Evolutionary conservation across 2,329 filamentous ascomycete genomes (phyloP).

Genomic region (Neopestalotiopsis rosae): DNA sequence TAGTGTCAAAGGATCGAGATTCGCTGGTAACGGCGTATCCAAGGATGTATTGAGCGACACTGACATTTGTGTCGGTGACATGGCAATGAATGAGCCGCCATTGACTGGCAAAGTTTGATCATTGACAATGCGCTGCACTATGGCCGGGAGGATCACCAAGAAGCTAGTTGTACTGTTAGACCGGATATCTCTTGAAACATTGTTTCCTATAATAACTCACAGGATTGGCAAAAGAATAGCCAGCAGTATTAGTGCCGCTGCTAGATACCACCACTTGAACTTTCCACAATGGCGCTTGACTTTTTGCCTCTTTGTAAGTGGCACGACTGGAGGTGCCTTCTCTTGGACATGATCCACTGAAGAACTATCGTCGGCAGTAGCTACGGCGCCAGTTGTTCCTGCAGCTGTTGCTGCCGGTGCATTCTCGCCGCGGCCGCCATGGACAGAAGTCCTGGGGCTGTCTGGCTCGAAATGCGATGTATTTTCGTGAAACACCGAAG

Average conservation of each 20-base stretch:
- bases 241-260: constrained; percentile 45
- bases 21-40: constrained; percentile 42
- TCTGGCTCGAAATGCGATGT: constrained; percentile 31
- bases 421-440: constrained; percentile 25
- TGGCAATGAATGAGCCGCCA: constrained; percentile 39
- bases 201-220: constrained; percentile 37
- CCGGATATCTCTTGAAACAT: neutral
- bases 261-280: constrained; percentile 50
- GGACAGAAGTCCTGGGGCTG: constrained; percentile 28
- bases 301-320: constrained; percentile 42
- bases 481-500: constrained; percentile 33
- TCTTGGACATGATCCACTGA: constrained; percentile 35
- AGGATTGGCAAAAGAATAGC: constrained; percentile 51
- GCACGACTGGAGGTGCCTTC: constrained; percentile 27
- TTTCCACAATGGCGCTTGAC: constrained; percentile 46
- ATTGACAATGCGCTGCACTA: constrained; percentile 50
- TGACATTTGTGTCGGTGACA: constrained; percentile 39
- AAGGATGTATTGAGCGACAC: constrained; percentile 44
- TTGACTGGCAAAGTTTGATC: constrained; percentile 45
- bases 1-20: constrained; percentile 43
- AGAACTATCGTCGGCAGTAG: constrained; percentile 28
- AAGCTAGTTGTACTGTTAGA: constrained; percentile 41
- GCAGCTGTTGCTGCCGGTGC: constrained; percentile 16
- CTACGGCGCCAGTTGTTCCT: constrained; percentile 22
- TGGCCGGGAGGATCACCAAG: constrained; percentile 50